These are phyloP conservation scores for Orbilia ellipsospora DNA, from an alignment of 2,329 filamentous ascomycete species.

Conservation along the genomic window DNA sequence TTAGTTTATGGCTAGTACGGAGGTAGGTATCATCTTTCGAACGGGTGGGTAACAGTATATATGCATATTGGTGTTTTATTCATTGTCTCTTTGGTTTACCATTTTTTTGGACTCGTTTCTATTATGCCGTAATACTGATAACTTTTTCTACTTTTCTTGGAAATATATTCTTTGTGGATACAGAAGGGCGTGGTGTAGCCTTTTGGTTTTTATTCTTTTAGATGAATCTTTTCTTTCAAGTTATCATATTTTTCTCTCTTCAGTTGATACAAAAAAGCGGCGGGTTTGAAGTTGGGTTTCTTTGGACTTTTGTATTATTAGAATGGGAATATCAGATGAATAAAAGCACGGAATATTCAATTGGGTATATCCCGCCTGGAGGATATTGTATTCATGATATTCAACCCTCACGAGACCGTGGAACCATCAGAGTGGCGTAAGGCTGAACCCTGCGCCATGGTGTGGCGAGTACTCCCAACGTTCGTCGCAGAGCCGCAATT, in stretches of 20 bases:
- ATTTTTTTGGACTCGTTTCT: background rate
- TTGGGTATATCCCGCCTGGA: too few relatives aligned
- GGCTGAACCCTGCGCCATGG: too few relatives aligned
- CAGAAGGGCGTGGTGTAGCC: too few relatives aligned
- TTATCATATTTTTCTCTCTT: background rate
- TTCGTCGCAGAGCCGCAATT: too few relatives aligned
- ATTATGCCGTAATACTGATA: background rate
- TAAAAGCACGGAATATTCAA: background rate
- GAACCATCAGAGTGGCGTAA: too few relatives aligned
- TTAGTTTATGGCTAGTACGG: too few relatives aligned
- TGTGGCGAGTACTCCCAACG: too few relatives aligned
- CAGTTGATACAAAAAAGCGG: too few relatives aligned
- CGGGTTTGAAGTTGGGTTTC: too few relatives aligned
- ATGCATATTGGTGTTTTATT: constrained; percentile 19
- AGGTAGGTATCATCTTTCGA: background rate
- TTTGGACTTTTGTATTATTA: constrained; percentile 1
- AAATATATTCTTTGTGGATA: too few relatives aligned
- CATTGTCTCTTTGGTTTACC: background rate
- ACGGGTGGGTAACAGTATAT: background rate
- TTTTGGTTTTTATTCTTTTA: background rate
- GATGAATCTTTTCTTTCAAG: background rate
- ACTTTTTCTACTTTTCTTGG: constrained; percentile 6
- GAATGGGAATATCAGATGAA: background rate
- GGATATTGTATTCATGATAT: too few relatives aligned
- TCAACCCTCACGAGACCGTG: too few relatives aligned